Evolutionary conservation across 768 basidiomycete genomes (phyloP), one percentile per base, ranked within the genome.

Genomic region (Hericium alpestre): DNA sequence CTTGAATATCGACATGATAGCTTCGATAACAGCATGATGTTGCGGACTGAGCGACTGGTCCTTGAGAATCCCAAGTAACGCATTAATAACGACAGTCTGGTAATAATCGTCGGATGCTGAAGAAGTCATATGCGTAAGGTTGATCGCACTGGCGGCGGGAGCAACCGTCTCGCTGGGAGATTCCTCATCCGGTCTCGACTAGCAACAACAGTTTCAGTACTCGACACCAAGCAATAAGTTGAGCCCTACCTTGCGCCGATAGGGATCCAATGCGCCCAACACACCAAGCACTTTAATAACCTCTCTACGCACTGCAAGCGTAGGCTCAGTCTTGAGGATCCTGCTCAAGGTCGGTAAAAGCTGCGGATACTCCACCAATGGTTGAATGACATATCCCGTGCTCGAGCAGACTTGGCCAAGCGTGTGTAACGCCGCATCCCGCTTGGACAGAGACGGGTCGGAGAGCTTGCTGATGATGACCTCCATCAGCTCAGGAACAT

Each of bases 1-100:
- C 71, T 94, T 93, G 79, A 98, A 99, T 59, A 99, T 98, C 49
- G 92, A 87, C 92, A 98, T 97, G 63, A 99, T 88, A 1, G 93
- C 93, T 68, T 98, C 93, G 56, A 98, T 93, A 50, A 94, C 95
- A 22, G 85, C 88, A 65, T 96, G 88, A 64, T 97, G 93, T 64
- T 91, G 86, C 56, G 76, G 84, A 65, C 80, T 87, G 58, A 96
- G 77, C 1, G 93, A 84, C 55, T 90, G 85, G 67, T 99, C 96
- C 66, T 86, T 90, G 59, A 99, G 69, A 57, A 99, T 88, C 43
- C 82, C 79, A 38, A 98, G 78, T 10, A 99, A 78, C 0, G 93
- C 81, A 25, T 83, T 87, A 67, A 99, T 90, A 39, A 94, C 94
- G 6, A 94, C 92, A 6, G 91, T 92, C 68, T 98, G 96, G 72